Conservation (phyloP, 2,329 filamentous ascomycete species). For the Colletotrichum horii region DNA sequence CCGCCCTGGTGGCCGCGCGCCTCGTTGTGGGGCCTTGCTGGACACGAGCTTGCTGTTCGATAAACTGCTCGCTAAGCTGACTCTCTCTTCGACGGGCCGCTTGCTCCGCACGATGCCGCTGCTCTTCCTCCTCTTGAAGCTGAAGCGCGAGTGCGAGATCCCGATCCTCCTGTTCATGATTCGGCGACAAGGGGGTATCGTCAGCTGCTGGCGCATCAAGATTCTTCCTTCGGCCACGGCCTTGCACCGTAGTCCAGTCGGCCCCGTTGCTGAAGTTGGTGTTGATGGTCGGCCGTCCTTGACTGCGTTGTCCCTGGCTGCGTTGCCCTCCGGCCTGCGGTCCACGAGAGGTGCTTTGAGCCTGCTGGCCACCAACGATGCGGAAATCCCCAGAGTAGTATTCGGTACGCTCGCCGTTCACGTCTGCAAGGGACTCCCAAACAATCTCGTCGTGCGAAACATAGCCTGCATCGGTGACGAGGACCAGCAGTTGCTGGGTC, state of each 20-base stretch:
- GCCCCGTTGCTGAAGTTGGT: conserved; percentile 23
- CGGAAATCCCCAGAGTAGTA: conserved; percentile 92
- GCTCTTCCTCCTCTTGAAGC: conserved; percentile 92
- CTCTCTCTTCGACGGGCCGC: conserved; percentile 70
- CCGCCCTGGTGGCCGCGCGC: conserved; percentile 25
- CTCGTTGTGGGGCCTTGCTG: conserved; percentile 30
- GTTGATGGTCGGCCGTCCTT: neutral
- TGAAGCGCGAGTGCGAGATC: conserved; percentile 89
- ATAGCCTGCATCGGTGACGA: conserved; percentile 95
- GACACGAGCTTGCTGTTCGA: conserved; percentile 65
- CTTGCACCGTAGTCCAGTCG: conserved; percentile 62
- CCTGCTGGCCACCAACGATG: conserved; percentile 68
- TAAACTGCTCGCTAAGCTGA: conserved; percentile 71
- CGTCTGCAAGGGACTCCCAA: conserved; percentile 92
- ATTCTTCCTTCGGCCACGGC: conserved; percentile 2
- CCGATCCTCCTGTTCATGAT: conserved; percentile 77
- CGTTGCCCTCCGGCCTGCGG: neutral
- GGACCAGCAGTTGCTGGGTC: conserved; percentile 75
- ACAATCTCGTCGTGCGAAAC: conserved; percentile 87
- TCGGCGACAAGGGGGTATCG: conserved; percentile 39
- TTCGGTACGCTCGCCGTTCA: conserved; percentile 81
- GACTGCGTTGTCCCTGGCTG: neutral
- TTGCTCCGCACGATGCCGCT: conserved; percentile 68
- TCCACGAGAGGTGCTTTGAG: conserved; percentile 14
- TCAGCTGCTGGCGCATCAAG: conserved; percentile 11